phyloP scores from a whole-genome alignment of 306 rosid species.

The Rubus idaeus region DNA sequence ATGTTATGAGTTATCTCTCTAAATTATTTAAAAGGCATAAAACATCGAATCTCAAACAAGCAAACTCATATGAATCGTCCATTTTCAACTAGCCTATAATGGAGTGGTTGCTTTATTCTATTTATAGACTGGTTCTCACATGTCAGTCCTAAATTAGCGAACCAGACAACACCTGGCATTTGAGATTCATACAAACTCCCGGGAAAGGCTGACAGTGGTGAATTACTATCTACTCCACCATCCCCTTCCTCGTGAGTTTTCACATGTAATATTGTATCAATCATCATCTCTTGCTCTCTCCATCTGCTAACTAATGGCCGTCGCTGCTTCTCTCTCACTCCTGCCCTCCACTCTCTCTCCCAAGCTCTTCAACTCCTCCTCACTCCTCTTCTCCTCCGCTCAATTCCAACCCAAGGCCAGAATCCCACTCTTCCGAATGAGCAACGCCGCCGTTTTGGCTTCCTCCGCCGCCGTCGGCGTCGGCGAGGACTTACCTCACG shows the following conservation, averaged over 20 bases:
- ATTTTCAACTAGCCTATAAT: too few relatives aligned
- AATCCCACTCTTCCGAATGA: conserved; percentile 11
- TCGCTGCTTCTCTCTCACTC: conserved; percentile 14
- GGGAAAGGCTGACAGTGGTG: neutral
- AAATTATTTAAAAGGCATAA: too few relatives aligned
- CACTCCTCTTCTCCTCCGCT: neutral
- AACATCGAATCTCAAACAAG: too few relatives aligned
- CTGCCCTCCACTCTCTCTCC: conserved; percentile 12
- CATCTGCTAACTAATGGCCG: conserved; percentile 24
- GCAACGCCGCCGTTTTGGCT: conserved; percentile 6
- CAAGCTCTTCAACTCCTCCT: conserved; percentile 15
- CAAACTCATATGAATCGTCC: too few relatives aligned
- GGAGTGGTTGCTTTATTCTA: too few relatives aligned
- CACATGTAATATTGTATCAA: neutral
- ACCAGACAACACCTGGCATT: too few relatives aligned
- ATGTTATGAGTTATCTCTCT: too few relatives aligned
- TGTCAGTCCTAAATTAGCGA: too few relatives aligned
- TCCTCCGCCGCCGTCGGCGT: conserved; percentile 8
- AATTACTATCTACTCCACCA: neutral
- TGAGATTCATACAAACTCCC: neutral
- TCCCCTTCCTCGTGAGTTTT: neutral
- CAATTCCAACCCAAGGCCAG: conserved; percentile 15
- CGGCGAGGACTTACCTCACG: conserved; percentile 57
- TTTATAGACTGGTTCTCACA: too few relatives aligned
- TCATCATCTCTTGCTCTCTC: neutral